Percentiles rank a stretch among this genome's conserved stretches.
phyloP scores from a whole-genome alignment of 2,329 filamentous ascomycete species.

The Cladosporium velox region DNA sequence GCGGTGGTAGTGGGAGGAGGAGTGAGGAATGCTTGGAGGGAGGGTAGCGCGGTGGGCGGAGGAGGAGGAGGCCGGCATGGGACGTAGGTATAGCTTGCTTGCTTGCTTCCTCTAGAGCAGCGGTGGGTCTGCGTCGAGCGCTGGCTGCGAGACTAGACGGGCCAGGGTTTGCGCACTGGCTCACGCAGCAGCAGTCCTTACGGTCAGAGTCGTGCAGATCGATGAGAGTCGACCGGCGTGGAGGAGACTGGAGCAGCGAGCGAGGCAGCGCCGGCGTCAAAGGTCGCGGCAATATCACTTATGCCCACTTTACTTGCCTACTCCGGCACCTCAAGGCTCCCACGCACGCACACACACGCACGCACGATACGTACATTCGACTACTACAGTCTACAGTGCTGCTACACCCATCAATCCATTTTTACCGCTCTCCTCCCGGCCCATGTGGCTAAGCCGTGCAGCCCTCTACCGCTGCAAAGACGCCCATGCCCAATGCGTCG shows the following conservation, averaged over 20 bases:
- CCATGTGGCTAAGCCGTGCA: neutral
- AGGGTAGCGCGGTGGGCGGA: neutral
- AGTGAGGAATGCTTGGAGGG: conserved; percentile 14
- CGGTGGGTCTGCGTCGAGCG: conserved; percentile 9
- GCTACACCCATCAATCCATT: neutral
- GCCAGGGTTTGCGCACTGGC: conserved; percentile 15
- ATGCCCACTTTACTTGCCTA: neutral
- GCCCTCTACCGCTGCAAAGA: neutral
- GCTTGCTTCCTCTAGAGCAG: no score
- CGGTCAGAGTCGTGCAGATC: conserved; percentile 20
- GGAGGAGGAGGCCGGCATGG: conserved; percentile 12
- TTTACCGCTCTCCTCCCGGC: neutral
- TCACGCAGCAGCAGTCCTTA: conserved; percentile 2
- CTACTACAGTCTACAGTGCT: no score
- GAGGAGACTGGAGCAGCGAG: neutral
- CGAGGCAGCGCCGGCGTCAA: conserved; percentile 5
- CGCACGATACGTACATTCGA: neutral
- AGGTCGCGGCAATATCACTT: neutral
- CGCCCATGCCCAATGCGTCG: conserved; percentile 1
- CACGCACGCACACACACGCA: neutral
- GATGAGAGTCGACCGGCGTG: neutral
- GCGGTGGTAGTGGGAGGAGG: conserved; percentile 2
- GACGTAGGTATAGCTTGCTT: conserved; percentile 8
- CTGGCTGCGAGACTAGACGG: conserved; percentile 13
- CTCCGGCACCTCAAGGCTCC: neutral